Evolutionary conservation across 805 yeast genomes (phyloP), one percentile per base, ranked within the genome.

Genomic region (Kuraishia borneana): DNA sequence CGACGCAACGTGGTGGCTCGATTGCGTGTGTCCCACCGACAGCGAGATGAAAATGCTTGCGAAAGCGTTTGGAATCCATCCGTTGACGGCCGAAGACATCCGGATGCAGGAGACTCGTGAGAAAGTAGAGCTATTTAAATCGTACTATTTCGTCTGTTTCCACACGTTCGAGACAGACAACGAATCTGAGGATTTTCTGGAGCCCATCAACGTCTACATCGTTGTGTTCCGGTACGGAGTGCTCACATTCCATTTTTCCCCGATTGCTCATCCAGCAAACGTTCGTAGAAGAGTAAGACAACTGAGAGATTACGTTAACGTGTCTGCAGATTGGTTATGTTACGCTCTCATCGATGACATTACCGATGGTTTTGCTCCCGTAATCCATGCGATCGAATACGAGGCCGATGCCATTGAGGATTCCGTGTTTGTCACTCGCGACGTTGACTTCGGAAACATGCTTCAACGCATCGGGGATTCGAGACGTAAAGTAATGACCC

Each of bases 1-100:
- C 14, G 76, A 78, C 37, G 80, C 87, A 2, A 76, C 87, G 5
- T 88, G 97, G 97, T 89, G 96, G 96, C 62, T 92, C 30, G 96
- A 92, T 54, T 87, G 96, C 52, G 65, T 76, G 28, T 81, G 95
- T 50, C 97, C 98, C 5, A 84, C 96, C 0, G 97, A 89, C 51
- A 76, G 77, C 16, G 98, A 92, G 58, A 85, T 92, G 95, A 82
- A 82, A 51, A 77, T 83, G 46, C 55, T 92, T 27, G 80, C 96
- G 7, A 88, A 88, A 48, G 92, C 96, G 0, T 89, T 89, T 56
- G 95, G 96, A 7, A 84, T 89, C 59, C 98, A 89, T 64, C 98
- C 98, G 21, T 76, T 89, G 65, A 89, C 98, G 0, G 87, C 96
- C 2, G 98, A 89, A 61, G 98, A 89, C 76, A 88, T 89, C 43